phyloP scores from a whole-genome alignment of 164 flowering plant species.

The Dillenia suffruticosa region DNA sequence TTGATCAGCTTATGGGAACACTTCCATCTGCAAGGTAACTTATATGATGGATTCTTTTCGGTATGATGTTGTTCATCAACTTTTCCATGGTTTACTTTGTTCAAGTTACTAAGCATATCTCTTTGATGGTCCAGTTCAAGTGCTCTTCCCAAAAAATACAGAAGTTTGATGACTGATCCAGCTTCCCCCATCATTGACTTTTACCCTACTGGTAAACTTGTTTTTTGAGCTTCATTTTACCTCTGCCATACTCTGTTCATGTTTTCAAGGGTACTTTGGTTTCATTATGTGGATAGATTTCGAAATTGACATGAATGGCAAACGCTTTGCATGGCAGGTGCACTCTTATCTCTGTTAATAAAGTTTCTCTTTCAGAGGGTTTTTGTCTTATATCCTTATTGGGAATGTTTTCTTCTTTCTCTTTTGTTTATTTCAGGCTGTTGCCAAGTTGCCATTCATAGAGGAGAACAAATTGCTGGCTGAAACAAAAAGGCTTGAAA shows the following conservation, averaged over 20 bases:
- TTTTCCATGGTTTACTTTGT: neutral
- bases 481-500: slow-evolving; percentile 80
- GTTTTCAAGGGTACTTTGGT: slow-evolving; percentile 5
- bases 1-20: slow-evolving; percentile 98
- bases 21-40: slow-evolving; percentile 91
- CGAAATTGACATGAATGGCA: slow-evolving; percentile 98
- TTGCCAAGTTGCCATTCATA: slow-evolving; percentile 93
- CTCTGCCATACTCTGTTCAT: neutral
- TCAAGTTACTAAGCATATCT: slow-evolving; percentile 5
- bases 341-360: neutral
- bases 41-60: neutral
- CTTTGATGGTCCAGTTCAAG: slow-evolving; percentile 48
- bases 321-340: slow-evolving; percentile 99
- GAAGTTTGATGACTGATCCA: slow-evolving; percentile 78
- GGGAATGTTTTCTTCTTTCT: slow-evolving; percentile 3
- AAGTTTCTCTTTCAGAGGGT: neutral
- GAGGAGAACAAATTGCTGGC: slow-evolving; percentile 76
- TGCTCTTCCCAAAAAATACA: slow-evolving; percentile 80
- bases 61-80: neutral
- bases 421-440: slow-evolving; percentile 51
- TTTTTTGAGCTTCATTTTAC: slow-evolving; percentile 7
- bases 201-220: slow-evolving; percentile 71
- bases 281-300: slow-evolving; percentile 55
- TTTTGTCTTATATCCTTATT: slow-evolving; percentile 5
- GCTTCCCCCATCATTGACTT: slow-evolving; percentile 73